Percentiles rank a stretch among this genome's conserved stretches.
Conservation (phyloP, 345 rosid species). For the Arabidopsis suecica region DNA sequence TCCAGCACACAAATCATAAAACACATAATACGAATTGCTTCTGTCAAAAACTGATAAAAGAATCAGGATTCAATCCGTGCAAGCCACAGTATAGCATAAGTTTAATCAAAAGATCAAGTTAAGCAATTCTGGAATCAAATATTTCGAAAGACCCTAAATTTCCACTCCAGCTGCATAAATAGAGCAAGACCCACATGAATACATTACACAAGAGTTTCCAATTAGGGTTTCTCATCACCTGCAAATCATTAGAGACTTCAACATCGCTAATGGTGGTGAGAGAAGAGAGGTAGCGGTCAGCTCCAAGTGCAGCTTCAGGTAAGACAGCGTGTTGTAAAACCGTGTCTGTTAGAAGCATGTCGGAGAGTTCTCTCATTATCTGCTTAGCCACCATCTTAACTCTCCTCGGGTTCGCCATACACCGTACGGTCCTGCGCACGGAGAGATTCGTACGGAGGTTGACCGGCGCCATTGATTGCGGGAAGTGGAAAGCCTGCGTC, state of each 20-base stretch:
- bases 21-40: conserved; percentile 1
- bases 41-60: not conserved
- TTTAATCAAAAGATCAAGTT: not conserved
- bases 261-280: conserved; percentile 91
- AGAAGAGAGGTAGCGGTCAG: conserved; percentile 82
- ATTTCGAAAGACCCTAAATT: conserved; percentile 25
- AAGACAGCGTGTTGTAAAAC: conserved; percentile 80
- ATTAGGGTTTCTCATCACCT: conserved; percentile 51
- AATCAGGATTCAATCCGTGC: not conserved
- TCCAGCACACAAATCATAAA: not conserved
- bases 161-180: not conserved
- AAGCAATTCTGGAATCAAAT: not conserved
- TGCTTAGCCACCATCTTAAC: conserved; percentile 93
- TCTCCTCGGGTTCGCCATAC: conserved; percentile 94
- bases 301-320: conserved; percentile 90
- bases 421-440: conserved; percentile 48
- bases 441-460: conserved; percentile 41
- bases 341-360: conserved; percentile 86
- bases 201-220: not conserved
- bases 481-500: conserved; percentile 41
- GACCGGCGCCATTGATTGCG: conserved; percentile 38
- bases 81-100: not conserved
- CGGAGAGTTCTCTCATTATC: conserved; percentile 86
- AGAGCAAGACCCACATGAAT: not conserved
- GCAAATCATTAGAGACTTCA: conserved; percentile 79